Percentiles rank a stretch among this genome's conserved stretches.
Evolutionary conservation across 495 filamentous ascomycete species (phyloP).

Genomic region (Annulohypoxylon bovei): DNA sequence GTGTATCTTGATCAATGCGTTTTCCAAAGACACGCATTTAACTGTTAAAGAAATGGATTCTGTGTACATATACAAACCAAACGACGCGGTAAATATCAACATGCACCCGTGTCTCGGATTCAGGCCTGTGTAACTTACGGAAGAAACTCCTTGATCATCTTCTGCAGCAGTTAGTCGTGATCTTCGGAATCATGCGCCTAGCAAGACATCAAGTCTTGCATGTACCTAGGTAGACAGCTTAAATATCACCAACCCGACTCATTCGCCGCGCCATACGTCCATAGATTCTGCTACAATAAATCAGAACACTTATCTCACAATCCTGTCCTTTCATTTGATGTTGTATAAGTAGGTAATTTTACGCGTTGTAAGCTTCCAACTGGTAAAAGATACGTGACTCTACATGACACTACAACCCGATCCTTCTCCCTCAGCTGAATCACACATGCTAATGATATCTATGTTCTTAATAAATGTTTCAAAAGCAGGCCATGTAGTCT

Average conservation of each 20-base stretch:
- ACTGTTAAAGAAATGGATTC: background rate
- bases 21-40: background rate
- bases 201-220: background rate
- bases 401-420: background rate
- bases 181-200: background rate
- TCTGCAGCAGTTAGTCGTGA: background rate
- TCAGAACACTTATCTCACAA: too few relatives aligned
- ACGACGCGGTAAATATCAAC: background rate
- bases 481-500: background rate
- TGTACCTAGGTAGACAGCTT: background rate
- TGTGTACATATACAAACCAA: conserved; percentile 13
- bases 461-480: background rate
- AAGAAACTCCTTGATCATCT: background rate
- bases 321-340: too few relatives aligned
- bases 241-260: background rate
- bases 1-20: conserved; percentile 30
- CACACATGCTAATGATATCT: background rate
- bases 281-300: too few relatives aligned
- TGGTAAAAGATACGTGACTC: background rate
- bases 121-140: background rate
- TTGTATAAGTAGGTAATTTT: too few relatives aligned
- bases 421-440: background rate
- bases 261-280: background rate
- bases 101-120: background rate
- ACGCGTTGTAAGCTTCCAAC: too few relatives aligned